Conservation (phyloP, 2,329 filamentous ascomycete species). For the Fusarium equiseti region DNA sequence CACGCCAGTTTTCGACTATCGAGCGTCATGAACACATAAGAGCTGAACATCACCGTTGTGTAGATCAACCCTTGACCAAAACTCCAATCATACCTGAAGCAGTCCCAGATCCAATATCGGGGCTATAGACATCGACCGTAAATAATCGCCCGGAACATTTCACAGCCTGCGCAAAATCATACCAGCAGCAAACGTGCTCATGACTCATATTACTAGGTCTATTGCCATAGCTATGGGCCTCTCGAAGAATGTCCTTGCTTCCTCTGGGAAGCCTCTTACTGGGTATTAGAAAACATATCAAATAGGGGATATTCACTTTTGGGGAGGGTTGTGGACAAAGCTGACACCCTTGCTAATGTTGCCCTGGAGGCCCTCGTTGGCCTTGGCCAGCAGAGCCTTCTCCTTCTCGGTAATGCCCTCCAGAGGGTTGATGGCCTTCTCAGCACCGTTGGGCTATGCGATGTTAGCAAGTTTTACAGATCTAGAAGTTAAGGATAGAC, state of each 20-base stretch:
- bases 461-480: constrained; percentile 48
- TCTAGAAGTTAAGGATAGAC: constrained; percentile 4
- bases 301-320: constrained; percentile 75
- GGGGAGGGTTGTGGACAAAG: constrained; percentile 87
- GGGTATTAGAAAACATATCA: constrained; percentile 40
- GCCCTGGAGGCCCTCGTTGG: constrained; percentile 82
- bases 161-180: constrained; percentile 54
- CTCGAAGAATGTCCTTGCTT: constrained; percentile 45
- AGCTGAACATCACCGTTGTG: constrained; percentile 37
- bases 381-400: constrained; percentile 84
- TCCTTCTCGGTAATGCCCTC: constrained; percentile 84
- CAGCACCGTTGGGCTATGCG: constrained; percentile 79
- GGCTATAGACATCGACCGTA: constrained; percentile 33
- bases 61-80: constrained; percentile 35
- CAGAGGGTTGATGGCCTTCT: constrained; percentile 87
- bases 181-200: constrained; percentile 54
- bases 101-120: constrained; percentile 23
- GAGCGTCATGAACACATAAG: constrained; percentile 32
- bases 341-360: constrained; percentile 95
- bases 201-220: constrained; percentile 54
- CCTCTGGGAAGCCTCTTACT: constrained; percentile 47
- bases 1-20: constrained; percentile 32
- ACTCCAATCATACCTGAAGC: constrained; percentile 43
- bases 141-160: constrained; percentile 43
- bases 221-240: constrained; percentile 52